These are phyloP conservation scores for Xanthoconium purpureum DNA, from an alignment of 768 basidiomycete genomes.

Conservation along the genomic window DNA sequence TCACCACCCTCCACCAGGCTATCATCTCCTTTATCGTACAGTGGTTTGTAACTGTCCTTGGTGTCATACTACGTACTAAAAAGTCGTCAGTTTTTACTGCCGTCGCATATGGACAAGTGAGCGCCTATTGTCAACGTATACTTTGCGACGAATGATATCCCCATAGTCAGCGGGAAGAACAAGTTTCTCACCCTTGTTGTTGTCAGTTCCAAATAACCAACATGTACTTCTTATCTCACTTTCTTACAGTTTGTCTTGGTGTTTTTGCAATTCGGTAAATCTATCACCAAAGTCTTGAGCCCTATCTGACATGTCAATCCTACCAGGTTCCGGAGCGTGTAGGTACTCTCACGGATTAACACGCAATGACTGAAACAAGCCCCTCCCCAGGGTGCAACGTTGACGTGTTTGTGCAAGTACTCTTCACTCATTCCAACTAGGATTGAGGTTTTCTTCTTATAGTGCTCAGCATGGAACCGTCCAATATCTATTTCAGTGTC, in stretches of 20 bases:
- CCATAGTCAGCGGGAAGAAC: slow-evolving; percentile 12
- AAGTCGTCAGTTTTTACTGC: slow-evolving; percentile 8
- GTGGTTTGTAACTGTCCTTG: slow-evolving; percentile 1
- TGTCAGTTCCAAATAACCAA: background rate
- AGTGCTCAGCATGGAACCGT: slow-evolving; percentile 10
- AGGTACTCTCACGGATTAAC: background rate
- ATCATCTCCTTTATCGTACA: background rate
- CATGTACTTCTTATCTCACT: background rate
- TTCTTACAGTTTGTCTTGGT: background rate
- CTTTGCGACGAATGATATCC: background rate
- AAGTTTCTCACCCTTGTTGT: slow-evolving; percentile 3
- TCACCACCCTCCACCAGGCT: background rate
- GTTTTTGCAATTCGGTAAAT: background rate
- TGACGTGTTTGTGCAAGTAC: background rate
- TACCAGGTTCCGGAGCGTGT: slow-evolving; percentile 5
- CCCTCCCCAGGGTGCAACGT: slow-evolving; percentile 1
- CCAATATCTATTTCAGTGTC: background rate
- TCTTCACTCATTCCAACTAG: background rate
- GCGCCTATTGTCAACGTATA: background rate
- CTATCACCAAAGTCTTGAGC: background rate
- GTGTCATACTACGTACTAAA: background rate
- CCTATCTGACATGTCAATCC: background rate
- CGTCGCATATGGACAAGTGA: slow-evolving; percentile 14
- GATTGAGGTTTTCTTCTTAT: background rate
- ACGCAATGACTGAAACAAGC: background rate